Evolutionary conservation across 176 grass and related monocot genomes (phyloP), one percentile per base, ranked within the genome.

Genomic region (Eragrostis curvula): DNA sequence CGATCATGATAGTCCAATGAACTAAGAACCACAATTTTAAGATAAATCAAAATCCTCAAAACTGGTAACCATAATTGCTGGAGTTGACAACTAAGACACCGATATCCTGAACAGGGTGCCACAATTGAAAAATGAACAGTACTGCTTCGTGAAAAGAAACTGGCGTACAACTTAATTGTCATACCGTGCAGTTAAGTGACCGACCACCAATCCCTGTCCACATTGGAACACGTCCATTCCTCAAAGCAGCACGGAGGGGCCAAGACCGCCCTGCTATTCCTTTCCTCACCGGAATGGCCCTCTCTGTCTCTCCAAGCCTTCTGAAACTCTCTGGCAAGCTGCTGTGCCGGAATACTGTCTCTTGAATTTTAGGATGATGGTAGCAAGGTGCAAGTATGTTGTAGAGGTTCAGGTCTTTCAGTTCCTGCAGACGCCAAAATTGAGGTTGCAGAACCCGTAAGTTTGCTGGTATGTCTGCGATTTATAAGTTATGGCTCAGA

Each of bases 191-290:
- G 39, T 89, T 89, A 91, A 98, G 87, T 79, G 88, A 87, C 77
- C 84, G 68, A 57, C 84, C 88, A 42, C 81, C 68, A 69, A 95
- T 89, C 24, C 94, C 86, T 47, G 92, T 84, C 90, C 96, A 98
- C 63, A 88, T 77, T 1, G 89, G 87, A 45, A 95, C 41, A 5
- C 57, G 87, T 55, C 92, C 92, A 53, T 57, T 32, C 52, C 49
- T 85, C 14, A 95, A 79, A 44, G 88, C 60, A 53, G 84, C 49
- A 72, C 91, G 86, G 6, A 93, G 82, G 80, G 92, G 96, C 92
- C 96, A 98, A 71, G 92, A 84, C 21, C 90, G 90, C 16, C 96
- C 96, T 25, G 88, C 86, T 88, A 98, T 98, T 86, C 92, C 87
- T 87, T 98, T 98, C 75, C 96, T 87, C 65, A 98, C 88, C 0